Base-by-base conservation (phyloP, 139 green algal genomes). In the Dunaliella sp. region DNA sequence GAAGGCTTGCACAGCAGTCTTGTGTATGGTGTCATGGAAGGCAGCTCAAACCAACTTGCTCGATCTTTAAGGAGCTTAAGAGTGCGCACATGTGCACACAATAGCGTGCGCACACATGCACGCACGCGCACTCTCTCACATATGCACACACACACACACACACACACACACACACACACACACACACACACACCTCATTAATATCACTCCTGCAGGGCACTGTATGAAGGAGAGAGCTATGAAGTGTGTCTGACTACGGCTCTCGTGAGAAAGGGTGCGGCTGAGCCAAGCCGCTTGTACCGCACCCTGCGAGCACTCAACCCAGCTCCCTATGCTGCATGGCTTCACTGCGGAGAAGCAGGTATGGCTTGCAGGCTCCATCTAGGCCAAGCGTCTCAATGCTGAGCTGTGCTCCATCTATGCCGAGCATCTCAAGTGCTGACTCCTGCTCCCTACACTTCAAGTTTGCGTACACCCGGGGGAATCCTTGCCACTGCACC, bases 191-290 rank as follows among this genome's bases (percentile, higher is more conserved):
- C n/a, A 28, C 7, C 37, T 37, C n/a, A n/a, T n/a, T n/a, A n/a
- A n/a, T n/a, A n/a, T n/a, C n/a, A n/a, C n/a, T n/a, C 36, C 28
- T 12, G 57, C 82, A 94, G 80, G 12, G 92, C 90, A 26, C 91
- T 98, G 87, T n/a, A 89, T 26, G 90, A 89, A 3, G 97, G 97
- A 0, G 95, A 99, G 31, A 98, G 92, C 77, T 99, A 99, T 91
- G 97, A 99, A 91, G 89, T 99, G 36, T 99, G 97, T 87, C 92
- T 99, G 38, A 99, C 97, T 31, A 99, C 93, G 0, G 80, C 86
- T 38, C 86, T 97, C 0, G 34, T 84, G 30, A 77, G 90, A 24
- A 37, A 16, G 21, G 33, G 36, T 0, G 83, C 87, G 3, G 65
- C 82, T 0, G 77, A 93, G 12, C 86, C 95, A 0, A 80, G 84